Percentiles rank a stretch among this genome's conserved stretches.
These are phyloP conservation scores for Zymoseptoria brevis DNA, from an alignment of 2,329 filamentous ascomycete genomes.

Conservation along the genomic window DNA sequence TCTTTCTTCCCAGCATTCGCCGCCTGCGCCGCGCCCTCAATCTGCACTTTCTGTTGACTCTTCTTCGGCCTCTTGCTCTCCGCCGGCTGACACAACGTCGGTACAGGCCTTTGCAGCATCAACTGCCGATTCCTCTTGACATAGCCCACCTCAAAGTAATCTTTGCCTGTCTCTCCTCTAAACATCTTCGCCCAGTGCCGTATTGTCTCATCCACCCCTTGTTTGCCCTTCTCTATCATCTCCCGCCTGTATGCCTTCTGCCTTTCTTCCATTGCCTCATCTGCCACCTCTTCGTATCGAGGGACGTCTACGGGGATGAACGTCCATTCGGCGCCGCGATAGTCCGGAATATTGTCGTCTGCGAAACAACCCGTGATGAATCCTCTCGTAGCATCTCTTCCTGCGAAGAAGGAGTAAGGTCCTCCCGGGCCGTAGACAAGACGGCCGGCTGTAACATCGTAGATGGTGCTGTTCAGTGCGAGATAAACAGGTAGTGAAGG, in stretches of 20 bases:
- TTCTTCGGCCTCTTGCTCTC: constrained; percentile 59
- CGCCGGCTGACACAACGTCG: constrained; percentile 46
- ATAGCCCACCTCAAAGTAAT: constrained; percentile 73
- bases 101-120: constrained; percentile 46
- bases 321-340: constrained; percentile 81
- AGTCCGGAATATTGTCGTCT: constrained; percentile 73
- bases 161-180: constrained; percentile 51
- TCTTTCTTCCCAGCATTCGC: not conserved
- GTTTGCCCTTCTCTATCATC: constrained; percentile 58
- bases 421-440: constrained; percentile 59
- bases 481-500: constrained; percentile 73
- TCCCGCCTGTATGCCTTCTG: constrained; percentile 41
- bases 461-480: constrained; percentile 79
- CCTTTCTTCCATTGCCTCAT: constrained; percentile 18
- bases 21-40: constrained; percentile 7
- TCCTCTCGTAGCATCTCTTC: constrained; percentile 74
- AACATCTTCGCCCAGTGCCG: constrained; percentile 83
- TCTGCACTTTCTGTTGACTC: constrained; percentile 43
- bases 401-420: constrained; percentile 78
- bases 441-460: constrained; percentile 63
- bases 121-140: constrained; percentile 57
- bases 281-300: constrained; percentile 20
- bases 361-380: constrained; percentile 92
- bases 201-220: constrained; percentile 59
- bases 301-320: constrained; percentile 56